These are phyloP conservation scores for Erodium trifolium DNA, from an alignment of 441 rosid species.

Conservation along the genomic window DNA sequence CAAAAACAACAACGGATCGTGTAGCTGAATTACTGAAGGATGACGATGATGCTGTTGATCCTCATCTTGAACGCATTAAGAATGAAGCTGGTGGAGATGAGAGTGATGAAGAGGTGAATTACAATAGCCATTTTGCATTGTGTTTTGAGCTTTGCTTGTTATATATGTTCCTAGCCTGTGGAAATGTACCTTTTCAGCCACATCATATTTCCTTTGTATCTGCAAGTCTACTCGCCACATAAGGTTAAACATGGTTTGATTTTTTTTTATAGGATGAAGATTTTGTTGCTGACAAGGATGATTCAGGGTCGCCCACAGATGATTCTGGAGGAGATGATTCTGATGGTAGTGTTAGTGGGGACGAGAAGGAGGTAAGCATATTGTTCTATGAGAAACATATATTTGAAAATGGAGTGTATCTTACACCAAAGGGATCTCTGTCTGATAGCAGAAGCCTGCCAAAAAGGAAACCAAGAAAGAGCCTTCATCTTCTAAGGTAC, in stretches of 20 bases:
- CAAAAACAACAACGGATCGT: constrained; percentile 36
- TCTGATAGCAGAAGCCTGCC: constrained; percentile 49
- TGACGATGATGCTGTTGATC: constrained; percentile 83
- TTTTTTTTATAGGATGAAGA: constrained; percentile 65
- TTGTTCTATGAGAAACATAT: background rate
- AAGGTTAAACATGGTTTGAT: constrained; percentile 10
- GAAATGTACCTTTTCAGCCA: too few species aligned
- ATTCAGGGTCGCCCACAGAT: constrained; percentile 74
- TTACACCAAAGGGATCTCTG: background rate
- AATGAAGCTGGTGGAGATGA: constrained; percentile 77
- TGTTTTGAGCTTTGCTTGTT: background rate
- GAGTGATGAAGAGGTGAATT: constrained; percentile 83
- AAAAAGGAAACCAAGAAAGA: constrained; percentile 66
- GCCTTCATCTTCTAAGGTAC: constrained; percentile 48
- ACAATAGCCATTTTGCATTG: constrained; percentile 2
- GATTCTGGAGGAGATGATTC: constrained; percentile 91
- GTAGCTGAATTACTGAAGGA: constrained; percentile 73
- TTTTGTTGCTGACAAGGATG: constrained; percentile 74
- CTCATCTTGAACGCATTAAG: constrained; percentile 84
- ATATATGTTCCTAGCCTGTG: background rate
- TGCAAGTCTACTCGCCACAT: background rate
- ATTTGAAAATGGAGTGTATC: background rate
- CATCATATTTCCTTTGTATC: background rate
- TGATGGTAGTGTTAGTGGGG: constrained; percentile 67
- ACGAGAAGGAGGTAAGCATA: constrained; percentile 47